Conservation (phyloP, 345 rosid species). For the Nephelium lappaceum region DNA sequence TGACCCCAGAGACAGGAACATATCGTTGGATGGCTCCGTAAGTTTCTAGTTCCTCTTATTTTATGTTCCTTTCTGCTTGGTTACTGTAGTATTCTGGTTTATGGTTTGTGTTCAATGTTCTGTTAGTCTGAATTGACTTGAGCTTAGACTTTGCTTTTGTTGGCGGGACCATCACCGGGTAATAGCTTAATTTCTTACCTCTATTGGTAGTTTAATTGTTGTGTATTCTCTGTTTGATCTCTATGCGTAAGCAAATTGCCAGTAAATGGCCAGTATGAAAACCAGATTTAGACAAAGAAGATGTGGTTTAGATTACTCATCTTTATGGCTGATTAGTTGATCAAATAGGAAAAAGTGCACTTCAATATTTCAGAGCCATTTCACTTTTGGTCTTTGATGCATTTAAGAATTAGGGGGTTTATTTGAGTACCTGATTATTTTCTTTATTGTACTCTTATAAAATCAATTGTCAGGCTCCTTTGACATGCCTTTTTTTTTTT, state of each 20-base stretch:
- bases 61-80: slow-evolving; percentile 7
- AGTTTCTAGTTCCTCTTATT: slow-evolving; percentile 25
- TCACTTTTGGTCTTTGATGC: background rate
- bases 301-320: background rate
- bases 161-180: background rate
- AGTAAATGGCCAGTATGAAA: background rate
- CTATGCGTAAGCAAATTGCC: background rate
- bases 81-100: background rate
- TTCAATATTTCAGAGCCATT: background rate
- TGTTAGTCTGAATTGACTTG: background rate
- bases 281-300: background rate
- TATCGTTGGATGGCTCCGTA: slow-evolving; percentile 72
- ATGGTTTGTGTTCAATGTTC: background rate
- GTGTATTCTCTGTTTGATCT: background rate
- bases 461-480: background rate
- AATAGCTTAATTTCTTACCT: background rate
- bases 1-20: slow-evolving; percentile 67
- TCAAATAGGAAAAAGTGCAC: background rate
- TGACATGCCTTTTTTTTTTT: background rate
- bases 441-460: background rate
- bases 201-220: background rate
- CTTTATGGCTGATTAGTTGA: background rate
- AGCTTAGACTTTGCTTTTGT: background rate
- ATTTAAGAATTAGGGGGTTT: background rate
- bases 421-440: background rate